A percentile compares a stretch with the other conserved stretches of the same genome.
phyloP scores from a whole-genome alignment of 164 flowering plant species.

The Platanus orientalis region DNA sequence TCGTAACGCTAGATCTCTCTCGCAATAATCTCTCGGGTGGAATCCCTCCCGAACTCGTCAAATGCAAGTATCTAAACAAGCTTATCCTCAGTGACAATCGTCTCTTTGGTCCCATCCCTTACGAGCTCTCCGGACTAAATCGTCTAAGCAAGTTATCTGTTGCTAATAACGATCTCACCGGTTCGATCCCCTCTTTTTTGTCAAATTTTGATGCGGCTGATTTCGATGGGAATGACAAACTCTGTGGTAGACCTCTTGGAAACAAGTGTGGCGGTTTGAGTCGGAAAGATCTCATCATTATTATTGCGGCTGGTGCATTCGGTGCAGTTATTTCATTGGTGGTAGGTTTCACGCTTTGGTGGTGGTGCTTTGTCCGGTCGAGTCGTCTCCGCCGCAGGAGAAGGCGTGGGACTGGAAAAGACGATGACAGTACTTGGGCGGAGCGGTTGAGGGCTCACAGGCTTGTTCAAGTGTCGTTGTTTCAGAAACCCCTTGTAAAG shows the following conservation, averaged over 20 bases:
- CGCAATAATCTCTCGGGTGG: constrained; percentile 26
- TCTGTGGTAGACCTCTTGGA: constrained; percentile 63
- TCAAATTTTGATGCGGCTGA: constrained; percentile 15
- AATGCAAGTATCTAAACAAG: constrained; percentile 31
- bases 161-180: constrained; percentile 27
- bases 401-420: constrained; percentile 21
- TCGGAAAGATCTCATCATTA: constrained; percentile 41
- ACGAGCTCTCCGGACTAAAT: constrained; percentile 19
- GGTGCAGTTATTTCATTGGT: constrained; percentile 49
- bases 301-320: constrained; percentile 54
- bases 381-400: constrained; percentile 10
- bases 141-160: constrained; percentile 28
- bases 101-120: constrained; percentile 31
- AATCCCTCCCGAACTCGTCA: constrained; percentile 26
- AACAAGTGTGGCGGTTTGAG: constrained; percentile 56
- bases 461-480: constrained; percentile 52
- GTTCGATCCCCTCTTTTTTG: constrained; percentile 25
- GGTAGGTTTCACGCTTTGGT: constrained; percentile 48
- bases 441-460: constrained; percentile 35
- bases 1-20: constrained; percentile 34
- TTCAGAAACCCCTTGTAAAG: constrained; percentile 70
- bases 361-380: constrained; percentile 39
- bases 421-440: constrained; percentile 37
- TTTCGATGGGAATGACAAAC: constrained; percentile 53
- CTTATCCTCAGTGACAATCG: constrained; percentile 24